Base-by-base conservation (phyloP, 1,284 basidiomycete species). In the Neonothopanus nambi region DNA sequence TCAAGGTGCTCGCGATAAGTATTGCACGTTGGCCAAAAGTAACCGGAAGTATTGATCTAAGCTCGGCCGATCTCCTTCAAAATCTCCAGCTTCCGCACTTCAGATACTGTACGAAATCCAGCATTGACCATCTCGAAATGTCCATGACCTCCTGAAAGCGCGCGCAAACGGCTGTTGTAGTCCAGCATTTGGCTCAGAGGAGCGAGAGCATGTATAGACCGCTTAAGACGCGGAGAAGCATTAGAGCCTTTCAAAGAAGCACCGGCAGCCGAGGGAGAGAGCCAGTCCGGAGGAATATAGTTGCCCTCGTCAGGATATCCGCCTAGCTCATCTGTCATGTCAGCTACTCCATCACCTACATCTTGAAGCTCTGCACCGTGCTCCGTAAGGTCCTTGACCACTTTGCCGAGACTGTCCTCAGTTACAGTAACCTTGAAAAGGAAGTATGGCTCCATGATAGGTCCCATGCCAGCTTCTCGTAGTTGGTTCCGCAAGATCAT, bases 121-220 rank as follows among this genome's bases (percentile, higher is more conserved):
- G 85, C 84, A 52, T 81, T 81, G 35, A 73, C 70, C 86, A 91
- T 91, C 63, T 91, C 89, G 62, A 93, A 93, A 18, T 78, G 70
- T 5, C 91, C 93, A 63, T 90, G 84, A 1, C 92, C 92, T 40
- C 89, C 92, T 0, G 90, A 89, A 20, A 95, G 68, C 0, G 93
- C 87, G 15, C 93, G 82, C 47, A 95, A 67, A 23, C 91, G 78
- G 48, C 76, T 85, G 18, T 88, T 87, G 64, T 91, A 95, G 65
- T 92, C 85, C 23, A 95, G 75, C 79, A 93, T 85, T 61, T 79
- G 81, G 58, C 85, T 88, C 21, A 95, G 75, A 3, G 92, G 93
- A 8, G 88, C 90, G 23, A 85, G 62, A 3, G 89, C 87, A 56
- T 82, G 70, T 18, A 93, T 71, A n/a, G 81, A 77, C 21, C 84